Percentiles rank a stretch among this genome's conserved stretches.
phyloP scores from a whole-genome alignment of 805 yeast genomes.

The Debaryomyces castellii region DNA sequence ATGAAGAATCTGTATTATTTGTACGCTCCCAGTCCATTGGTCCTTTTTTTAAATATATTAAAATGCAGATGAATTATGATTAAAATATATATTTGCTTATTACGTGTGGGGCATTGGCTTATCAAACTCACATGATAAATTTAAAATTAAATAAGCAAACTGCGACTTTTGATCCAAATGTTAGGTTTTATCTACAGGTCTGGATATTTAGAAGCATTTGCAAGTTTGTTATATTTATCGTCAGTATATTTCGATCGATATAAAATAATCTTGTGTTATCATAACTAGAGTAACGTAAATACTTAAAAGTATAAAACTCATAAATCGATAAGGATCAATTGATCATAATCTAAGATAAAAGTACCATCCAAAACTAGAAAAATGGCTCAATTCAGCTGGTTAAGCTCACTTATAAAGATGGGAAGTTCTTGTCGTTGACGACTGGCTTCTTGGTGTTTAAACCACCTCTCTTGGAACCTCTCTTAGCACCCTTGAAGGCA shows the following conservation, averaged over 20 bases:
- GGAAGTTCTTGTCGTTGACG: conserved; percentile 67
- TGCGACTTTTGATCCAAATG: background rate
- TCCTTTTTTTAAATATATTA: background rate
- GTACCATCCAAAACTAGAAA: background rate
- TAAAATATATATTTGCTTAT: background rate
- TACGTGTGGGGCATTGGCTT: background rate
- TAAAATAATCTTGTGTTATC: conserved; percentile 2
- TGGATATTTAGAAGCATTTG: background rate
- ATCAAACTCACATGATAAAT: conserved; percentile 1
- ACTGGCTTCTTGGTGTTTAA: conserved; percentile 23
- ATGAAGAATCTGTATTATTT: background rate
- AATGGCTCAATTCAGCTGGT: background rate
- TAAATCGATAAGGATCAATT: conserved; percentile 1
- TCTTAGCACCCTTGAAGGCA: conserved; percentile 24
- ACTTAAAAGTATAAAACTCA: background rate
- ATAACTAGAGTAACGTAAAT: conserved; percentile 1
- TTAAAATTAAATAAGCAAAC: background rate
- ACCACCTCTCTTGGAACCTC: conserved; percentile 25
- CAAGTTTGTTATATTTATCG: background rate
- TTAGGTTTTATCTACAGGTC: background rate
- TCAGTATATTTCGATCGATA: background rate
- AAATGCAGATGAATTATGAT: background rate
- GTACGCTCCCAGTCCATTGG: background rate
- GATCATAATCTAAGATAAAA: background rate
- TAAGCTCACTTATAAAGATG: conserved; percentile 49